Percentiles rank a stretch among this genome's conserved stretches.
Evolutionary conservation across 164 flowering plant genomes (phyloP).

Genomic region (Magnolia changhungtana): DNA sequence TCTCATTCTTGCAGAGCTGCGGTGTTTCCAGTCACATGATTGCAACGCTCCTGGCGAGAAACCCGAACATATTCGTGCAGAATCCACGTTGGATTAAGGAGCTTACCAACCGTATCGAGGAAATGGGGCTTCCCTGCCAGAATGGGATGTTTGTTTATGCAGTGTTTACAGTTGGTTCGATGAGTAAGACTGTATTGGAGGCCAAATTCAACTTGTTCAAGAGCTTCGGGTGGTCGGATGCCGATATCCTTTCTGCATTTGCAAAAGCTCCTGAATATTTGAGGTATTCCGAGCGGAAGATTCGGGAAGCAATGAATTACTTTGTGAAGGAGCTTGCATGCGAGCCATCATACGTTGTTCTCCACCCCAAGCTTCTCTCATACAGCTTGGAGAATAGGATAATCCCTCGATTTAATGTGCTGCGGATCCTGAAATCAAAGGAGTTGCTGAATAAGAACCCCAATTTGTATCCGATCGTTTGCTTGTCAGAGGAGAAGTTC

Average conservation of each 20-base stretch:
- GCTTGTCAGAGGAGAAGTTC: constrained; percentile 9
- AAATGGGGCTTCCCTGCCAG: constrained; percentile 18
- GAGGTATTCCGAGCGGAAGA: constrained; percentile 5
- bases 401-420: constrained; percentile 3
- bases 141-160: constrained; percentile 14
- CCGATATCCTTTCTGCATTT: constrained; percentile 8
- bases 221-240: constrained; percentile 26
- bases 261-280: neutral
- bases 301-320: constrained; percentile 8
- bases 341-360: constrained; percentile 12
- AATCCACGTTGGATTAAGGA: neutral
- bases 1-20: constrained; percentile 8
- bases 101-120: constrained; percentile 4
- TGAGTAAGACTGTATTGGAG: constrained; percentile 1
- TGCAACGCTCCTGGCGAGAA: neutral
- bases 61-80: neutral
- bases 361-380: constrained; percentile 8
- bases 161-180: neutral
- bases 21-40: constrained; percentile 15
- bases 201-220: constrained; percentile 11
- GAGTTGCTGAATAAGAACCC: constrained; percentile 1
- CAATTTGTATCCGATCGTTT: neutral
- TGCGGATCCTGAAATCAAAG: constrained; percentile 11
- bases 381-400: constrained; percentile 22
- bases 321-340: constrained; percentile 17